phyloP scores from a whole-genome alignment of 306 rosid species.

The Corylus avellana region DNA sequence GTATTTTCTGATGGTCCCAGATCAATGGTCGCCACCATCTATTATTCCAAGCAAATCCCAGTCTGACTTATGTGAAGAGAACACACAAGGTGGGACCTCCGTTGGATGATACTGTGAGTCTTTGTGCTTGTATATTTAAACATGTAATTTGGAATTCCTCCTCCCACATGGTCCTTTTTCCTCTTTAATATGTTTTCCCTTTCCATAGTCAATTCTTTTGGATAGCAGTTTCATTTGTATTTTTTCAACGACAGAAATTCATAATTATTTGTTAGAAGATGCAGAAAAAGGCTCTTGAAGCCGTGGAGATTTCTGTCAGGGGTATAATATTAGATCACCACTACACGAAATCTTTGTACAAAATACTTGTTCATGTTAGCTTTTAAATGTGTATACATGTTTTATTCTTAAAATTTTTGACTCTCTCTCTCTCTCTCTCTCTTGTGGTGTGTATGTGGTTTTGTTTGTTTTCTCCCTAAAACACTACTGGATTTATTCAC shows the following conservation, averaged over 20 bases:
- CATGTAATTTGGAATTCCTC: slow-evolving; percentile 38
- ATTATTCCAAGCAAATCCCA: slow-evolving; percentile 57
- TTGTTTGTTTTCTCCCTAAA: neutral
- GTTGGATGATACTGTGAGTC: slow-evolving; percentile 51
- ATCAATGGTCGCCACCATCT: slow-evolving; percentile 84
- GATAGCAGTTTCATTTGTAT: slow-evolving; percentile 51
- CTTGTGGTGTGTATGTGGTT: neutral
- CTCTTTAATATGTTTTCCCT: slow-evolving; percentile 11
- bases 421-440: neutral
- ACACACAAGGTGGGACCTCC: slow-evolving; percentile 40
- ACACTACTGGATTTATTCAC: neutral
- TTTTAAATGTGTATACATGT: slow-evolving; percentile 41
- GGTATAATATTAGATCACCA: slow-evolving; percentile 66
- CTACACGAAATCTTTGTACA: slow-evolving; percentile 64
- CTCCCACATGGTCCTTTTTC: slow-evolving; percentile 25
- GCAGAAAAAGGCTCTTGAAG: slow-evolving; percentile 49
- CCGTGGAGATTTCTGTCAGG: slow-evolving; percentile 50
- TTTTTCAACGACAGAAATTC: slow-evolving; percentile 33
- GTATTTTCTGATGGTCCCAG: slow-evolving; percentile 96
- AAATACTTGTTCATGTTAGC: slow-evolving; percentile 44
- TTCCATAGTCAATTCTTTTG: slow-evolving; percentile 23
- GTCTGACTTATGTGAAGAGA: slow-evolving; percentile 68
- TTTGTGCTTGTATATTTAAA: slow-evolving; percentile 37
- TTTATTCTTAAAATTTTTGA: slow-evolving; percentile 23
- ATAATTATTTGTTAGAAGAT: slow-evolving; percentile 48